These are phyloP conservation scores for Citrus unshiu DNA, from an alignment of 345 rosid species.

Conservation along the genomic window DNA sequence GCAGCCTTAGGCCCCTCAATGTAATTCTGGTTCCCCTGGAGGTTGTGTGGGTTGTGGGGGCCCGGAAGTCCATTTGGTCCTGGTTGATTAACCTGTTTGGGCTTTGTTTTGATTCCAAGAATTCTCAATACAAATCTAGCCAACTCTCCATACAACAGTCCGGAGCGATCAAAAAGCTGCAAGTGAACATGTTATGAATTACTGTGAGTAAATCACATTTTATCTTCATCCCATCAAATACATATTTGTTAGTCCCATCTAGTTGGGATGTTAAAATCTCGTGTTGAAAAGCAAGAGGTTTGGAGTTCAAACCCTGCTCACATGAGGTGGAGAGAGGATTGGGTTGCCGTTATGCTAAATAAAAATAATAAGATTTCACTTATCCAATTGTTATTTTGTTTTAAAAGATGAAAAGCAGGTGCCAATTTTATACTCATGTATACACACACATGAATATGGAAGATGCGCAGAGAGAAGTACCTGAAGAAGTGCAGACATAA, in stretches of 20 bases:
- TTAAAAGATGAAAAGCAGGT: not conserved
- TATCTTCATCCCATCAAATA: not conserved
- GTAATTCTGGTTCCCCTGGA: slow-evolving; percentile 51
- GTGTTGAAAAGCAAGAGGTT: no score
- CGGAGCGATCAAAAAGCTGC: slow-evolving; percentile 92
- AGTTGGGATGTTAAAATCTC: no score
- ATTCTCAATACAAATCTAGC: slow-evolving; percentile 89
- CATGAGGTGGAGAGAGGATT: no score
- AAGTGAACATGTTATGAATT: slow-evolving; percentile 14
- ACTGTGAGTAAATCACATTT: not conserved
- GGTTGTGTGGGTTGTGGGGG: slow-evolving; percentile 44
- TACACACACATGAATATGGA: not conserved
- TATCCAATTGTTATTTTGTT: not conserved
- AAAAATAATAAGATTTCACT: not conserved
- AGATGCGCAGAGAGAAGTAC: slow-evolving; percentile 27
- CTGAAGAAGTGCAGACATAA: slow-evolving; percentile 95
- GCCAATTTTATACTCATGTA: not conserved
- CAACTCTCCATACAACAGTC: slow-evolving; percentile 84
- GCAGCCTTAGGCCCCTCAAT: slow-evolving; percentile 76
- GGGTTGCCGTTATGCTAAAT: no score
- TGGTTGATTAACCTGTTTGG: slow-evolving; percentile 57
- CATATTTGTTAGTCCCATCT: no score
- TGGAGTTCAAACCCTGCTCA: no score
- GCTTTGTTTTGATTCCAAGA: slow-evolving; percentile 76
- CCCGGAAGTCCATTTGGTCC: slow-evolving; percentile 65